Conservation (phyloP, 768 basidiomycete genomes). For the Boletellus emodensis region DNA sequence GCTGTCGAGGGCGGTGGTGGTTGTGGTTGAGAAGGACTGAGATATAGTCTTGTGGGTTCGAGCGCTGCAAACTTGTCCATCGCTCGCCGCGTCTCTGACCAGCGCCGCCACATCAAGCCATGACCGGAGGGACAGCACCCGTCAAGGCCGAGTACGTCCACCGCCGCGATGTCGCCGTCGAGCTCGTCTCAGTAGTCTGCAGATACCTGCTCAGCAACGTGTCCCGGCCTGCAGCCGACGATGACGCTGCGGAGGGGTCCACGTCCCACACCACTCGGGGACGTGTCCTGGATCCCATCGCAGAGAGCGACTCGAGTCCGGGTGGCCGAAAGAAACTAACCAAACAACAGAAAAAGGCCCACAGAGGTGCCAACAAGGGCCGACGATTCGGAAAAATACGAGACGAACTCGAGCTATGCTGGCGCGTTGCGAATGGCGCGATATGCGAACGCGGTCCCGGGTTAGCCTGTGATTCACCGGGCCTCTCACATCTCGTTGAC, state of each 20-base stretch:
- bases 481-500: background rate
- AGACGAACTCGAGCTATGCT: slow-evolving; percentile 83
- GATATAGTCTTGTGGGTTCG: slow-evolving; percentile 64
- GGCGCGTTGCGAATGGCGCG: slow-evolving; percentile 66
- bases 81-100: slow-evolving; percentile 1
- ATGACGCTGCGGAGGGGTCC: slow-evolving; percentile 63
- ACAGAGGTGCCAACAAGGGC: slow-evolving; percentile 79
- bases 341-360: slow-evolving; percentile 68
- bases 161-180: background rate
- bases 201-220: slow-evolving; percentile 40
- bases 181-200: background rate
- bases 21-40: slow-evolving; percentile 30
- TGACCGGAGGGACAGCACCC: slow-evolving; percentile 43
- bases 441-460: slow-evolving; percentile 67
- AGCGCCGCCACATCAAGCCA: slow-evolving; percentile 12
- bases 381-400: slow-evolving; percentile 71
- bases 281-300: slow-evolving; percentile 25
- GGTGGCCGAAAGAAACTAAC: slow-evolving; percentile 40
- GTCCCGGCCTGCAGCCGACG: slow-evolving; percentile 37
- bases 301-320: slow-evolving; percentile 27
- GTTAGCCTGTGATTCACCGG: slow-evolving; percentile 33
- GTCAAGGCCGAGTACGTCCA: slow-evolving; percentile 48
- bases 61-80: slow-evolving; percentile 90
- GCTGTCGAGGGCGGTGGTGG: background rate
- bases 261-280: slow-evolving; percentile 32